Evolutionary conservation across 1,139 yeast species (phyloP).

Genomic region (Debaryomyces sp.): DNA sequence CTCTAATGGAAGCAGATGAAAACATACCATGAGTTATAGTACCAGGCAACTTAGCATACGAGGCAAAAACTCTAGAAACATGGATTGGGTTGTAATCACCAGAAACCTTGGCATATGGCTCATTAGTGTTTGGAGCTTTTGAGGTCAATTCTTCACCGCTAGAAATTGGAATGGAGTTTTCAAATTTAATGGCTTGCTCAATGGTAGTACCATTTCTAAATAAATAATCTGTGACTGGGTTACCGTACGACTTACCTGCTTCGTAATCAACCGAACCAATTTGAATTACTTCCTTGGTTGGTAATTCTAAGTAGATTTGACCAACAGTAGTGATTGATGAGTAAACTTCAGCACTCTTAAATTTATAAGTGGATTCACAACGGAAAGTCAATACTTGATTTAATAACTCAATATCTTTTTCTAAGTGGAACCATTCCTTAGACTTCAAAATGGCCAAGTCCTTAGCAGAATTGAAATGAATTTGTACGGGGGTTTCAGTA

Average conservation of each 20-base stretch:
- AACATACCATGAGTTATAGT: conserved; percentile 99
- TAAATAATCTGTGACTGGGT: conserved; percentile 95
- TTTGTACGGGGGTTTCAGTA: conserved; percentile 84
- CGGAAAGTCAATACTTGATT: conserved; percentile 87
- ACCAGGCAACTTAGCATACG: conserved; percentile 92
- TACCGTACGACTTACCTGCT: conserved; percentile 93
- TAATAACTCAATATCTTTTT: conserved; percentile 68
- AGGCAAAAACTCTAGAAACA: conserved; percentile 92
- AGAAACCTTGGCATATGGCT: conserved; percentile 94
- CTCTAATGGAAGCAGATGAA: conserved; percentile 93
- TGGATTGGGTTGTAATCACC: conserved; percentile 99
- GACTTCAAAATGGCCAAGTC: conserved; percentile 93
- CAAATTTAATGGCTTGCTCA: conserved; percentile 92
- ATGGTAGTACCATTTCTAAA: conserved; percentile 89
- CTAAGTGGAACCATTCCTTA: conserved; percentile 96
- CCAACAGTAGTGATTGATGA: conserved; percentile 85
- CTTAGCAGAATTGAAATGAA: conserved; percentile 71
- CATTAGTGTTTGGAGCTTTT: conserved; percentile 82
- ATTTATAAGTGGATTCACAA: conserved; percentile 81
- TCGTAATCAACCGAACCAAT: conserved; percentile 87
- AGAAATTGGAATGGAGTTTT: conserved; percentile 85
- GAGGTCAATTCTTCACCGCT: conserved; percentile 73
- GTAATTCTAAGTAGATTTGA: conserved; percentile 82
- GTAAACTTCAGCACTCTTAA: conserved; percentile 74
- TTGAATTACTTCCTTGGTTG: conserved; percentile 88